Conservation (phyloP, 1,139 yeast species). For the Petasospora rhodanensis region DNA sequence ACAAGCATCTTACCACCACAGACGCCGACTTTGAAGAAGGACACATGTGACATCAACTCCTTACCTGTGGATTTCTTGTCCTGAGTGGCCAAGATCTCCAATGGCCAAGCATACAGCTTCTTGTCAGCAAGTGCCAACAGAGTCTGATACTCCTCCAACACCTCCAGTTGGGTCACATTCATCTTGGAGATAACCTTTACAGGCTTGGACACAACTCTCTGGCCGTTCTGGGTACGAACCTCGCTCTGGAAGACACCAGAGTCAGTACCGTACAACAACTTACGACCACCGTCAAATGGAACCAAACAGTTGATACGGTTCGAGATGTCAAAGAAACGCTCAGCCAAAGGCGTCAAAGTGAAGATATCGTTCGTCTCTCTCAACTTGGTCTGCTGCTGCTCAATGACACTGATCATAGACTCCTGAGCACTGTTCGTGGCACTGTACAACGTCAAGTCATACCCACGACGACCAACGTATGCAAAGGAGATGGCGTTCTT, state of each 20-base stretch:
- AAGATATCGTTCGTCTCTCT: slow-evolving; percentile 75
- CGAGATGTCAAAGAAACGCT: slow-evolving; percentile 62
- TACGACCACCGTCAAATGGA: slow-evolving; percentile 93
- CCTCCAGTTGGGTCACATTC: slow-evolving; percentile 86
- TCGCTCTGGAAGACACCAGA: slow-evolving; percentile 82
- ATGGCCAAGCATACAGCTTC: slow-evolving; percentile 75
- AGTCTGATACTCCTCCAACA: slow-evolving; percentile 86
- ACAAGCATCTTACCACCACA: slow-evolving; percentile 86
- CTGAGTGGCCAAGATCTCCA: slow-evolving; percentile 56
- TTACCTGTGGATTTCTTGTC: slow-evolving; percentile 62
- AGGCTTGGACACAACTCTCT: slow-evolving; percentile 58
- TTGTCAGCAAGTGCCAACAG: slow-evolving; percentile 80
- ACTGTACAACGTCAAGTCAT: slow-evolving; percentile 64
- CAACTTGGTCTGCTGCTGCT: slow-evolving; percentile 70
- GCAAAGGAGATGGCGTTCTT: slow-evolving; percentile 34
- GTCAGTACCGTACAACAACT: slow-evolving; percentile 86
- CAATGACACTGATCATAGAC: slow-evolving; percentile 75
- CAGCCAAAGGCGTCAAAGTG: slow-evolving; percentile 69
- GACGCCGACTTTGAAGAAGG: slow-evolving; percentile 88
- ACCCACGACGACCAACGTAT: slow-evolving; percentile 40
- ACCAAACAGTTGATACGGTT: slow-evolving; percentile 88
- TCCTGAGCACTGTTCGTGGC: slow-evolving; percentile 68
- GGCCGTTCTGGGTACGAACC: slow-evolving; percentile 37
- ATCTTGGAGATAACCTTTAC: slow-evolving; percentile 70
- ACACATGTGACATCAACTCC: slow-evolving; percentile 77